Evolutionary conservation across 2,329 filamentous ascomycete genomes (phyloP).

Genomic region (Penicillium sp.): DNA sequence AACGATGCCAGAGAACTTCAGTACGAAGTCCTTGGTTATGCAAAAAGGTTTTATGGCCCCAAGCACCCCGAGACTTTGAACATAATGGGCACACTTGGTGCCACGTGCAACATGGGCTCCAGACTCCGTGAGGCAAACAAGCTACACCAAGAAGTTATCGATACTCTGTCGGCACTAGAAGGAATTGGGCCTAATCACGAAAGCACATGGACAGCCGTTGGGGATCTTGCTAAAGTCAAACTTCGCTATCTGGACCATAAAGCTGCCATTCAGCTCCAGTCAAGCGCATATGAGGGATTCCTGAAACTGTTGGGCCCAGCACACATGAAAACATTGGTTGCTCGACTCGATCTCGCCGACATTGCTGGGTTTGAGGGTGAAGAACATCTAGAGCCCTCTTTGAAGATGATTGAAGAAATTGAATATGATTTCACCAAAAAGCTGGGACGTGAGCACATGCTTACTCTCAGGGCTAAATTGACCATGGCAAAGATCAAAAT

Average conservation of each 20-base stretch:
- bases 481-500: background rate
- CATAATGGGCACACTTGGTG: slow-evolving; percentile 26
- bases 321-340: background rate
- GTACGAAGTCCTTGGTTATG: slow-evolving; percentile 13
- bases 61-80: slow-evolving; percentile 29
- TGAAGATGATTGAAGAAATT: background rate
- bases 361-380: background rate
- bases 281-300: background rate
- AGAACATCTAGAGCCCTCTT: background rate
- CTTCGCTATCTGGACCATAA: background rate
- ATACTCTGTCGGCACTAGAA: background rate
- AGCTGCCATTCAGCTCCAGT: background rate
- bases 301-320: background rate
- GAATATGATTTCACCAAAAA: background rate
- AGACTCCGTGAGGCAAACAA: background rate
- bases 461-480: background rate
- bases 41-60: slow-evolving; percentile 16
- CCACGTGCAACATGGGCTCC: background rate
- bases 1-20: slow-evolving; percentile 19
- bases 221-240: background rate
- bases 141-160: background rate
- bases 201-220: background rate
- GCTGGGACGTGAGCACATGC: background rate
- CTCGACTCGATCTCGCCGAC: background rate
- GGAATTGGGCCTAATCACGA: background rate